Conservation (phyloP, 2,329 filamentous ascomycete species). For the Lasiodiplodia hormozganensis region DNA sequence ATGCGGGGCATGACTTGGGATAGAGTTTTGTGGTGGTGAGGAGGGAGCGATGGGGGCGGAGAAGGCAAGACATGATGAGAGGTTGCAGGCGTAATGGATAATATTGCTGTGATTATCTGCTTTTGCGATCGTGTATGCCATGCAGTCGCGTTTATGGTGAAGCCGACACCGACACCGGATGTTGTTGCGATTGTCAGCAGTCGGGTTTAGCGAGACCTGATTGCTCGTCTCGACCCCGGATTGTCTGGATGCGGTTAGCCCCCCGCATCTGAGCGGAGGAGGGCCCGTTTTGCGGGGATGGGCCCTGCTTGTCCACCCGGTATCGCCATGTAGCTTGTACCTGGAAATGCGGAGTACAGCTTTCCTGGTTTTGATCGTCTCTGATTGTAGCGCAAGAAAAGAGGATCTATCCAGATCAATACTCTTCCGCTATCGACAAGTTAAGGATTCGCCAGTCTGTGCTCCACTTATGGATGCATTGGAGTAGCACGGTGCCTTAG, state of each 20-base stretch:
- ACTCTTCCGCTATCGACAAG: not conserved
- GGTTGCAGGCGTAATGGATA: not conserved
- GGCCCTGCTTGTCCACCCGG: not conserved
- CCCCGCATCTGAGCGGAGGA: not conserved
- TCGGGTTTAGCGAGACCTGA: not conserved
- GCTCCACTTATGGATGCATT: not conserved
- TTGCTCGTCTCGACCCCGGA: not conserved
- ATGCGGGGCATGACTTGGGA: not conserved
- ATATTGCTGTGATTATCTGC: not conserved
- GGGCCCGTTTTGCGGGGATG: slow-evolving; percentile 9
- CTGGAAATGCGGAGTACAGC: not conserved
- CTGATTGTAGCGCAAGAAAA: not conserved
- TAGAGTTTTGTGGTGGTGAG: not conserved
- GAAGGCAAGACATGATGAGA: not conserved
- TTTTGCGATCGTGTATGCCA: not conserved
- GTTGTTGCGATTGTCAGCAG: slow-evolving; percentile 13
- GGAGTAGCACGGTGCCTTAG: not conserved
- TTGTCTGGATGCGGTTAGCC: slow-evolving; percentile 9
- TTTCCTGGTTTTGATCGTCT: not conserved
- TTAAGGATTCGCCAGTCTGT: not conserved
- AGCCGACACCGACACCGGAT: slow-evolving; percentile 5
- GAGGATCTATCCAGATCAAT: too few species aligned
- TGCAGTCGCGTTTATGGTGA: not conserved
- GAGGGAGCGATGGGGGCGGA: not conserved
- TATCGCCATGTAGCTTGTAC: not conserved